These are phyloP conservation scores for Penicillium pulvis DNA, from an alignment of 495 filamentous ascomycete species.

Conservation along the genomic window DNA sequence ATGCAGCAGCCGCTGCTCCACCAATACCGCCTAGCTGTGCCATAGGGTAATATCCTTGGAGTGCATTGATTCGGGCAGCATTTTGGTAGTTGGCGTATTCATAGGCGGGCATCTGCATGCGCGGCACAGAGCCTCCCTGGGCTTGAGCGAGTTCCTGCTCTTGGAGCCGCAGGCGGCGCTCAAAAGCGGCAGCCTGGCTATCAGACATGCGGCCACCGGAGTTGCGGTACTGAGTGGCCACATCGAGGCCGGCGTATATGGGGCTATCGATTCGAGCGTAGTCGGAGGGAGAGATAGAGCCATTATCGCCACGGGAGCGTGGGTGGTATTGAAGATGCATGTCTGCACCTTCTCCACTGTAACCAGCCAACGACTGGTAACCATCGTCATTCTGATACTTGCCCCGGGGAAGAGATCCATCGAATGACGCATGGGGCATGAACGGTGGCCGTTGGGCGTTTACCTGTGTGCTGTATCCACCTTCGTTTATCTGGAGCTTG, in stretches of 20 bases:
- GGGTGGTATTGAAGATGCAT: slow-evolving; percentile 34
- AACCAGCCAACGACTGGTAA: slow-evolving; percentile 31
- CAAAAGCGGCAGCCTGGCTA: slow-evolving; percentile 43
- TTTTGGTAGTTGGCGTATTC: slow-evolving; percentile 41
- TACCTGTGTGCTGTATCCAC: slow-evolving; percentile 23
- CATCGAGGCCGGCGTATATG: slow-evolving; percentile 52
- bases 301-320: slow-evolving; percentile 34
- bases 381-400: slow-evolving; percentile 34
- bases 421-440: slow-evolving; percentile 35
- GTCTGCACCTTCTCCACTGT: slow-evolving; percentile 32
- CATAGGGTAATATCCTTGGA: slow-evolving; percentile 39
- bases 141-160: slow-evolving; percentile 48
- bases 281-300: slow-evolving; percentile 55
- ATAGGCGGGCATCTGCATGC: slow-evolving; percentile 44
- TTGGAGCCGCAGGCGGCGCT: slow-evolving; percentile 52
- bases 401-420: slow-evolving; percentile 33
- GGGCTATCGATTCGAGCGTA: slow-evolving; percentile 61
- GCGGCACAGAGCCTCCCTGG: slow-evolving; percentile 38
- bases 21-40: slow-evolving; percentile 25
- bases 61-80: slow-evolving; percentile 38
- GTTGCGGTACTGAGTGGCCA: slow-evolving; percentile 46
- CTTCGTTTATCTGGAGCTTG: slow-evolving; percentile 41
- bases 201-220: slow-evolving; percentile 42
- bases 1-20: slow-evolving; percentile 38
- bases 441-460: slow-evolving; percentile 32